Conservation (phyloP, 2,329 filamentous ascomycete species). For the Aspergillus novoparasiticus region DNA sequence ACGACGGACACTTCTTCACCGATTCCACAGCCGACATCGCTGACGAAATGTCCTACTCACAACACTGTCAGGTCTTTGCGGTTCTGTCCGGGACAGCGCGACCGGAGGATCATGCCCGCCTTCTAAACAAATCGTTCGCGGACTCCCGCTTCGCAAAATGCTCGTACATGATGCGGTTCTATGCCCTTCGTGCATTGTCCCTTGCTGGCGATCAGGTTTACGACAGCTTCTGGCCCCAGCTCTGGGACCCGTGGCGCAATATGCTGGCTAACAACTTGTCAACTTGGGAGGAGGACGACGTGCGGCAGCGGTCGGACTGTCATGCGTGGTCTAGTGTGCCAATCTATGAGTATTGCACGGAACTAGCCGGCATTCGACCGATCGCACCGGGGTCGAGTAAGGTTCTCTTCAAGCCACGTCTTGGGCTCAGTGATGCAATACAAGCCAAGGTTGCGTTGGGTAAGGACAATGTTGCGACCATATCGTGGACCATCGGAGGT, state of each 20-base stretch:
- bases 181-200: conserved; percentile 42
- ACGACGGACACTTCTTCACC: conserved; percentile 33
- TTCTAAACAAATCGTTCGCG: conserved; percentile 32
- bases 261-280: conserved; percentile 43
- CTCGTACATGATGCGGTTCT: conserved; percentile 47
- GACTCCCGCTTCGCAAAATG: conserved; percentile 36
- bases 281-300: conserved; percentile 49
- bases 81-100: conserved; percentile 28
- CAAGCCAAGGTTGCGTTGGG: conserved; percentile 26
- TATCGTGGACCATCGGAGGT: conserved; percentile 19
- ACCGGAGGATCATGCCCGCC: conserved; percentile 15
- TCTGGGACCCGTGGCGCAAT: conserved; percentile 42
- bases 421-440: conserved; percentile 15
- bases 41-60: conserved; percentile 23
- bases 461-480: conserved; percentile 23
- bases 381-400: conserved; percentile 17
- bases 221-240: conserved; percentile 32
- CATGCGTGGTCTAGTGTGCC: conserved; percentile 50
- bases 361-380: conserved; percentile 32
- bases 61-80: conserved; percentile 37
- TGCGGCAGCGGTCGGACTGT: conserved; percentile 47
- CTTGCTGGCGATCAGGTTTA: conserved; percentile 37
- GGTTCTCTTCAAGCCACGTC: conserved; percentile 24
- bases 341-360: conserved; percentile 45
- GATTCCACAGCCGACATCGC: conserved; percentile 37